Base-by-base conservation (phyloP, 495 filamentous ascomycete genomes). In the Parathielavia appendiculata region DNA sequence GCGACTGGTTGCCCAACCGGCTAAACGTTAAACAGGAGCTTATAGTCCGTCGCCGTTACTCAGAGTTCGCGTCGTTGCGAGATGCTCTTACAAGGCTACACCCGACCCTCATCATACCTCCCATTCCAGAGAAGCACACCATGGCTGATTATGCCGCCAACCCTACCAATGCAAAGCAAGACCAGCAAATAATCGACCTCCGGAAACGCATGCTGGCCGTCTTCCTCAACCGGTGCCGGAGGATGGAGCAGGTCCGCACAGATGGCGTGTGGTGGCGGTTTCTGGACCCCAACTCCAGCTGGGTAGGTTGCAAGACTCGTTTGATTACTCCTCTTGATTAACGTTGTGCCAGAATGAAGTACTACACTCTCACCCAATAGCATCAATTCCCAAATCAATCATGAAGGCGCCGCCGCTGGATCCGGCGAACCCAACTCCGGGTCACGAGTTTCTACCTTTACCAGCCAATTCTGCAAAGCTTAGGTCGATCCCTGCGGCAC, bases 111-210 rank as follows among this genome's bases (percentile, higher is more conserved):
- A 86, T 98, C 60, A 88, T 98, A 52, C 93, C 93, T 1, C 93
- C 93, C 2, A 98, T 98, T 61, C 93, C 93, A 10, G 93, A 98
- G 74, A 98, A 98, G 71, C 93, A 97, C 69, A 91, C 90, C 53
- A 92, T 97, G 87, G 92, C 93, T 48, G 93, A 98, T 68, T 98
- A 98, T 70, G 93, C 93, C 23, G 92, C 95, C 19, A 96, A 96
- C 62, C 93, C 93, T 0, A 97, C 93, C 32, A 96, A 92, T 69
- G 93, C 93, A 30, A 98, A 97, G 72, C 93, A 97, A 73, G 95
- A 98, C 70, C 86, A 88, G 34, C 86, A 89, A 58, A 97, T 97
- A 45, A 98, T 98, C 57, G 93, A 98, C 61, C 78, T 96, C 40
- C 83, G 93, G 51, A 97, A 97, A 70, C 87, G 93, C 55, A 98